Evolutionary conservation across 176 grass and related monocot genomes (phyloP).

Genomic region (Poa annua): DNA sequence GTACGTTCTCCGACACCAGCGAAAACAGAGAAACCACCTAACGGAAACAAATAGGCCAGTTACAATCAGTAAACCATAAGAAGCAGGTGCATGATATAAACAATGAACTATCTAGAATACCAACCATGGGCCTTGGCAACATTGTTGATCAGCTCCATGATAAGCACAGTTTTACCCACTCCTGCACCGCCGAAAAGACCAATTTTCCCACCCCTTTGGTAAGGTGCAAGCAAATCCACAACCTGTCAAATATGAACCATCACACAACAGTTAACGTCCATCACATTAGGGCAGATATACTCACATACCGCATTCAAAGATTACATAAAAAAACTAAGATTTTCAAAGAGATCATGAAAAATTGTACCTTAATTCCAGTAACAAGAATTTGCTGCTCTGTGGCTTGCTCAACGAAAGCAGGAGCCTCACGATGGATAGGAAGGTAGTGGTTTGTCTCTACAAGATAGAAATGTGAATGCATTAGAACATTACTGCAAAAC

Average conservation of each 20-base stretch:
- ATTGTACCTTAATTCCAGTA: slow-evolving; percentile 88
- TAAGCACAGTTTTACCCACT: slow-evolving; percentile 98
- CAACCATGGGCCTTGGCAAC: slow-evolving; percentile 93
- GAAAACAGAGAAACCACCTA: slow-evolving; percentile 99
- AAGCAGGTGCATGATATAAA: slow-evolving; percentile 9
- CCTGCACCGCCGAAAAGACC: slow-evolving; percentile 97
- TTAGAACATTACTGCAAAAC: too few relatives aligned
- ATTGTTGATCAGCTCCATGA: slow-evolving; percentile 98
- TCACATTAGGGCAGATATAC: background rate
- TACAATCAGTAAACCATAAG: slow-evolving; percentile 22
- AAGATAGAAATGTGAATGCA: background rate
- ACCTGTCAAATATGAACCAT: slow-evolving; percentile 57
- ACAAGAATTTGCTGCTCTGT: slow-evolving; percentile 95
- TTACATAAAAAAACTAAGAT: background rate
- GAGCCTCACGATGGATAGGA: slow-evolving; percentile 91
- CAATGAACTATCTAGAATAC: slow-evolving; percentile 27
- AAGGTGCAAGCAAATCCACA: slow-evolving; percentile 92
- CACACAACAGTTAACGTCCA: background rate
- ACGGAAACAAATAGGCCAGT: slow-evolving; percentile 4
- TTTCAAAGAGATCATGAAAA: background rate
- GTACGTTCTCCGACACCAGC: slow-evolving; percentile 95
- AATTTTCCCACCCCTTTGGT: slow-evolving; percentile 96
- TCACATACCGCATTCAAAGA: background rate
- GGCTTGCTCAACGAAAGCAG: slow-evolving; percentile 93
- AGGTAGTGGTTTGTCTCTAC: slow-evolving; percentile 76